Conservation (phyloP, 2,329 filamentous ascomycete genomes). For the Aureobasidium melanogenum region DNA sequence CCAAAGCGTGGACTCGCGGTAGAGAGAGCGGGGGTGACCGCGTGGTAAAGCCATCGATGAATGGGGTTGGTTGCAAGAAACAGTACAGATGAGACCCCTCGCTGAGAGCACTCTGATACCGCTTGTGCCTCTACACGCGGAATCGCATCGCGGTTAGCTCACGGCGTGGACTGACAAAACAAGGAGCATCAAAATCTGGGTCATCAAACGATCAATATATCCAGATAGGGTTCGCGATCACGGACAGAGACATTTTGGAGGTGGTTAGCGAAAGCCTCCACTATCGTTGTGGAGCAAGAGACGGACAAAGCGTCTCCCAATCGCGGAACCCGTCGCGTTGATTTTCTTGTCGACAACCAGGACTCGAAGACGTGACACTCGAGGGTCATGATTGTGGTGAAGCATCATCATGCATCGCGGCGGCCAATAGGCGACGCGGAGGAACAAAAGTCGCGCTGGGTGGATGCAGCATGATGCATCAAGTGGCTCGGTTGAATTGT, state of each 20-base stretch:
- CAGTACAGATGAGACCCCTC: neutral
- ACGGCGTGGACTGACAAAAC: neutral
- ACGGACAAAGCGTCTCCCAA: neutral
- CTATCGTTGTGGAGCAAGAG: slow-evolving; percentile 4
- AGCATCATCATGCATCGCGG: slow-evolving; percentile 9
- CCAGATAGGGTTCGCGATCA: neutral
- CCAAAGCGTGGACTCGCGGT: neutral
- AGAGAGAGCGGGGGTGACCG: slow-evolving; percentile 2
- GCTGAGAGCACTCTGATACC: too few relatives aligned
- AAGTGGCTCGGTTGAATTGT: slow-evolving; percentile 8
- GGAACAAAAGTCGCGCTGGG: neutral
- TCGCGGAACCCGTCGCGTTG: neutral
- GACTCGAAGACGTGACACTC: neutral
- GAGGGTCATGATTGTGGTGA: neutral
- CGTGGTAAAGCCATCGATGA: neutral
- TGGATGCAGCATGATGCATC: slow-evolving; percentile 8
- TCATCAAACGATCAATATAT: neutral
- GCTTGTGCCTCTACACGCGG: too few relatives aligned
- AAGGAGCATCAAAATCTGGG: neutral
- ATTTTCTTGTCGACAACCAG: neutral
- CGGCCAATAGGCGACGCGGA: neutral
- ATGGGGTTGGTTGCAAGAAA: neutral
- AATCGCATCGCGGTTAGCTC: too few relatives aligned
- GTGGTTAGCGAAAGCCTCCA: slow-evolving; percentile 6
- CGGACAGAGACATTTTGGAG: neutral